A percentile compares a stretch with the other conserved stretches of the same genome.
Evolutionary conservation across 2,329 filamentous ascomycete genomes (phyloP).

Genomic region (Drechslerella coelobrocha): DNA sequence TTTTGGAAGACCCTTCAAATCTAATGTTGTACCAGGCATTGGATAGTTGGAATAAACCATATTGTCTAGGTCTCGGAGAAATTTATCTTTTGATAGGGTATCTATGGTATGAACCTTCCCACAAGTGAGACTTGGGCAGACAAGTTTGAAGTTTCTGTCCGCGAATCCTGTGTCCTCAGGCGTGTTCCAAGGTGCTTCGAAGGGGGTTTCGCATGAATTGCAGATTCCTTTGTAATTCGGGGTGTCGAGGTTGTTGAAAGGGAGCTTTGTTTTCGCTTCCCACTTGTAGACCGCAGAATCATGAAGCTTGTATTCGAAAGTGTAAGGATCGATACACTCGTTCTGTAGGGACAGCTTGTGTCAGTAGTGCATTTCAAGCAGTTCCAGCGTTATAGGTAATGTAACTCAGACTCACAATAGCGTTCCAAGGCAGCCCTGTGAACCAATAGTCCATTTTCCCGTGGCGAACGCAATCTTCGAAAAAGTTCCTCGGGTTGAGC

Average conservation of each 20-base stretch:
- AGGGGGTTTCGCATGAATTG: constrained; percentile 48
- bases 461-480: constrained; percentile 73
- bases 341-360: constrained; percentile 65
- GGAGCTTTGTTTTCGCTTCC: constrained; percentile 36
- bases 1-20: constrained; percentile 64
- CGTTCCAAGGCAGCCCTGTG: constrained; percentile 71
- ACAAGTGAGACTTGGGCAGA: constrained; percentile 64
- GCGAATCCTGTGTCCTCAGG: constrained; percentile 66
- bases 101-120: constrained; percentile 64
- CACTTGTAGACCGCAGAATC: constrained; percentile 44
- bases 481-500: constrained; percentile 76
- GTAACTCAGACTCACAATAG: constrained; percentile 62
- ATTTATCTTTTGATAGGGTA: constrained; percentile 68
- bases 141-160: constrained; percentile 64
- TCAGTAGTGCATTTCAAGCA: too few relatives aligned
- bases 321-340: constrained; percentile 45
- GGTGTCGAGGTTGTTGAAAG: constrained; percentile 30
- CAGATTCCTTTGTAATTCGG: constrained; percentile 26
- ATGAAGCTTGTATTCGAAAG: constrained; percentile 52
- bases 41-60: constrained; percentile 63
- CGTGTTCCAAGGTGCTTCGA: constrained; percentile 56
- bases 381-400: too few relatives aligned
- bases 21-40: constrained; percentile 73
- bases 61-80: constrained; percentile 64
- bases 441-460: constrained; percentile 67